Percentiles rank a stretch among this genome's conserved stretches.
phyloP scores from a whole-genome alignment of 2,329 filamentous ascomycete genomes.

The Fusarium subtropicale region DNA sequence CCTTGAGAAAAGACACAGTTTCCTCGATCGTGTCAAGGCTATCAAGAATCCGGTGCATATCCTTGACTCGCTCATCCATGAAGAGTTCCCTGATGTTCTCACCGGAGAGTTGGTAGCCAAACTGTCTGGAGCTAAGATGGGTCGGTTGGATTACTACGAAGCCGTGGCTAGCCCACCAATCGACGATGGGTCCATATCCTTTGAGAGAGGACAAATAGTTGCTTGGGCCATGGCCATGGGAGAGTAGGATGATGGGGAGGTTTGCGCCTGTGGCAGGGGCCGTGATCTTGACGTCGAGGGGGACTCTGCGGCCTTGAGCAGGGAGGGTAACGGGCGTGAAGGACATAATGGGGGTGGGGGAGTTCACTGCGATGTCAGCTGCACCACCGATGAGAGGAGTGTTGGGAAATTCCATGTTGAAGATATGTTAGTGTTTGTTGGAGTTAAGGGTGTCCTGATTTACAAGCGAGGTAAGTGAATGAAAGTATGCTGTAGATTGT shows the following conservation, averaged over 20 bases:
- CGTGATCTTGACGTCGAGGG: conserved; percentile 44
- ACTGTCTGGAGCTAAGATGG: conserved; percentile 40
- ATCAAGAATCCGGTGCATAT: conserved; percentile 43
- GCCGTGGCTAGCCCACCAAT: conserved; percentile 47
- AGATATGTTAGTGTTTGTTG: neutral
- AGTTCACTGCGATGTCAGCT: conserved; percentile 37
- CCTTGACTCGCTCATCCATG: conserved; percentile 38
- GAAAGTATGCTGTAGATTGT: fast-evolving
- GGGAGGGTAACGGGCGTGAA: conserved; percentile 42
- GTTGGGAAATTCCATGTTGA: conserved; percentile 41
- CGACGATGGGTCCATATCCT: conserved; percentile 42
- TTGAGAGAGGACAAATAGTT: conserved; percentile 45
- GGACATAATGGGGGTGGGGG: conserved; percentile 37
- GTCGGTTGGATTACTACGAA: conserved; percentile 48
- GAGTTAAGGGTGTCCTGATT: too few relatives aligned
- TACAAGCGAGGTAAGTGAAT: too few relatives aligned
- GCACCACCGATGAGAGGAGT: conserved; percentile 41
- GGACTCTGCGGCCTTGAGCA: conserved; percentile 30
- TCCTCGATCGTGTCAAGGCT: conserved; percentile 41
- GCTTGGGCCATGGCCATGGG: conserved; percentile 46
- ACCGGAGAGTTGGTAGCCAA: conserved; percentile 4
- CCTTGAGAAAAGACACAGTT: conserved; percentile 39
- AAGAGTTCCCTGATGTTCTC: conserved; percentile 36
- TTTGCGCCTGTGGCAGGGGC: conserved; percentile 21
- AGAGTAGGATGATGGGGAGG: conserved; percentile 45